phyloP scores from a whole-genome alignment of 176 grass and related monocot genomes.

The Triticum urartu region DNA sequence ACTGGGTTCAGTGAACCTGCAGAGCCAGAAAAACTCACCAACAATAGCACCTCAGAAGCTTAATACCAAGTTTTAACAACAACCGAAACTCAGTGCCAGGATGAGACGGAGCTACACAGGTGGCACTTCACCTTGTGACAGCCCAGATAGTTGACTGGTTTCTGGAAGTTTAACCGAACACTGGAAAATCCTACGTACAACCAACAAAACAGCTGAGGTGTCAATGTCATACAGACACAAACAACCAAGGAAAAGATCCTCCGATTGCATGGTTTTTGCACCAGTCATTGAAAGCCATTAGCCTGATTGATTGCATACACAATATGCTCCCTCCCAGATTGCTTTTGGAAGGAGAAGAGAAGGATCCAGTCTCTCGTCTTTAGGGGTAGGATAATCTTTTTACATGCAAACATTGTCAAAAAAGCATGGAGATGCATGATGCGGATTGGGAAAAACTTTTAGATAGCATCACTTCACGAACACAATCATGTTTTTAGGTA shows the following conservation, averaged over 20 bases:
- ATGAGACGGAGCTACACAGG: no score
- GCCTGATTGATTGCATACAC: neutral
- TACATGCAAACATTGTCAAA: neutral
- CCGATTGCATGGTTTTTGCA: neutral
- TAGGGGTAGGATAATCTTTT: neutral
- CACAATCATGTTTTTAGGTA: neutral
- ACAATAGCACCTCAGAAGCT: no score
- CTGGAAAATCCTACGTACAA: no score
- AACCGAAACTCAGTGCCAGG: no score
- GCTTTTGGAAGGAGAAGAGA: neutral
- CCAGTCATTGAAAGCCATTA: neutral
- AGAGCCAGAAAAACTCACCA: no score
- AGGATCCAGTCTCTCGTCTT: neutral
- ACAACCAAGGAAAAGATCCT: neutral
- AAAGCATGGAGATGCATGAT: neutral
- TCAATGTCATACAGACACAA: neutral
- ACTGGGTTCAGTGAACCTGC: no score
- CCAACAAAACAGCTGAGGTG: neutral
- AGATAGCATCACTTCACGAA: neutral
- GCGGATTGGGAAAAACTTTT: neutral
- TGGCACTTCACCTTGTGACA: no score
- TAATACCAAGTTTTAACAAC: no score
- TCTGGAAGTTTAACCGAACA: no score
- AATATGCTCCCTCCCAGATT: no score
- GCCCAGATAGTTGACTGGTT: no score